Evolutionary conservation across 371 early-diverging fungal genomes (phyloP).

Genomic region (Nematocida ironsii): DNA sequence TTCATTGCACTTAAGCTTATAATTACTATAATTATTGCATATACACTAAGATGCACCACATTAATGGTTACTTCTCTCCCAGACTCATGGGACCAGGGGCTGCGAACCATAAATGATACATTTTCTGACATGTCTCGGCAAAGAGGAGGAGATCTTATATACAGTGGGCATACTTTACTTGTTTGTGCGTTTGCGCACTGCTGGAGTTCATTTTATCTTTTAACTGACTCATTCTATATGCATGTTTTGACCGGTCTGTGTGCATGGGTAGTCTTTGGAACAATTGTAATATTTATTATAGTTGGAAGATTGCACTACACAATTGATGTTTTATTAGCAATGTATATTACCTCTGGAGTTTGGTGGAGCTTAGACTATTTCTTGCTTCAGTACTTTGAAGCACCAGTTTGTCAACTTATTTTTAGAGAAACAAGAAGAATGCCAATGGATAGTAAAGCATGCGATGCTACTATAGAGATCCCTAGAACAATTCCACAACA

Average conservation of each 20-base stretch:
- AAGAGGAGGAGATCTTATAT: slow-evolving; percentile 55
- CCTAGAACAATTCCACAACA: background rate
- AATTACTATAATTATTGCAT: slow-evolving; percentile 19
- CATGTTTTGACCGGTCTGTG: slow-evolving; percentile 19
- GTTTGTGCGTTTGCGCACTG: slow-evolving; percentile 37
- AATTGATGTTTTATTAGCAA: slow-evolving; percentile 51
- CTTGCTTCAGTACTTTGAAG: slow-evolving; percentile 36
- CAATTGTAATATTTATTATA: slow-evolving; percentile 38
- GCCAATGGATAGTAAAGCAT: slow-evolving; percentile 5
- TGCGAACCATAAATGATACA: slow-evolving; percentile 16
- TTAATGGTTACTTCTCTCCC: slow-evolving; percentile 43
- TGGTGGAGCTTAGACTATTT: slow-evolving; percentile 58
- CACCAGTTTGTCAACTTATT: slow-evolving; percentile 21
- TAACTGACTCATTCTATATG: slow-evolving; percentile 32
- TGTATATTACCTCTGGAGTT: slow-evolving; percentile 48
- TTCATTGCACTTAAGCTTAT: slow-evolving; percentile 56
- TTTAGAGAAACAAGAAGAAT: slow-evolving; percentile 21
- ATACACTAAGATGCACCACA: slow-evolving; percentile 39
- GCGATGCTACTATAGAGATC: background rate
- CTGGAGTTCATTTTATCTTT: slow-evolving; percentile 53
- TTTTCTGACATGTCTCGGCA: slow-evolving; percentile 26
- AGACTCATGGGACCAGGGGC: slow-evolving; percentile 53
- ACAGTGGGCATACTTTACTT: slow-evolving; percentile 56
- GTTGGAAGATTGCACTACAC: slow-evolving; percentile 56
- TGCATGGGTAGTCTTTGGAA: slow-evolving; percentile 32